Percentiles rank a stretch among this genome's conserved stretches.
These are phyloP conservation scores for Corymbia maculata DNA, from an alignment of 345 rosid genomes.

Conservation along the genomic window DNA sequence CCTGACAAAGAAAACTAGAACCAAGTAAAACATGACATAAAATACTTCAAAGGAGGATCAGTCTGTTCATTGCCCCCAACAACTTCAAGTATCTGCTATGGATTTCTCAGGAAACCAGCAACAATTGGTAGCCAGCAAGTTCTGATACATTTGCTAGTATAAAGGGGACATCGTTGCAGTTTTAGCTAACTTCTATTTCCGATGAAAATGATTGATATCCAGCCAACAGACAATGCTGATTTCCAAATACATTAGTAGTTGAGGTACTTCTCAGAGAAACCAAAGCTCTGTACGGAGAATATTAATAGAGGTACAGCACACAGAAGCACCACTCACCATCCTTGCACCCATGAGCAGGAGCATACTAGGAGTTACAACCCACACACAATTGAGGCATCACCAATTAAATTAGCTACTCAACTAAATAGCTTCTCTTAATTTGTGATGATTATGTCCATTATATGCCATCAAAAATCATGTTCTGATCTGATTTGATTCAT, in stretches of 20 bases:
- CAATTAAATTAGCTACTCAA: not conserved
- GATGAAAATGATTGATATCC: not conserved
- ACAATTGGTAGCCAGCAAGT: not conserved
- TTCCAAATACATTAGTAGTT: not conserved
- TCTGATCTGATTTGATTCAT: not conserved
- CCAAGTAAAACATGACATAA: not conserved
- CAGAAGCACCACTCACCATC: not conserved
- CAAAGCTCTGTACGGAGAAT: not conserved
- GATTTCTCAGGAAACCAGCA: not conserved
- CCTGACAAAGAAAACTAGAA: not conserved
- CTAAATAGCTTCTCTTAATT: not conserved
- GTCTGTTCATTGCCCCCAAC: not conserved
- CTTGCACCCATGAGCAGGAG: not conserved
- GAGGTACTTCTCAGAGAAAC: not conserved
- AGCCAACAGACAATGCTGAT: not conserved
- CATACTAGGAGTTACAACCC: not conserved
- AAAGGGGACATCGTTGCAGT: not conserved
- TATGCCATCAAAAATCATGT: not conserved
- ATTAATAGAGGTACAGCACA: not conserved
- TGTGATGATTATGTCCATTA: not conserved
- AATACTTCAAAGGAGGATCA: not conserved
- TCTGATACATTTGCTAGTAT: not conserved
- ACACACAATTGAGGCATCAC: not conserved
- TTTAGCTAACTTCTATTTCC: not conserved
- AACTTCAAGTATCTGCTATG: not conserved